phyloP scores from a whole-genome alignment of 1,284 basidiomycete species.

The Filobasidium uniguttulatum region DNA sequence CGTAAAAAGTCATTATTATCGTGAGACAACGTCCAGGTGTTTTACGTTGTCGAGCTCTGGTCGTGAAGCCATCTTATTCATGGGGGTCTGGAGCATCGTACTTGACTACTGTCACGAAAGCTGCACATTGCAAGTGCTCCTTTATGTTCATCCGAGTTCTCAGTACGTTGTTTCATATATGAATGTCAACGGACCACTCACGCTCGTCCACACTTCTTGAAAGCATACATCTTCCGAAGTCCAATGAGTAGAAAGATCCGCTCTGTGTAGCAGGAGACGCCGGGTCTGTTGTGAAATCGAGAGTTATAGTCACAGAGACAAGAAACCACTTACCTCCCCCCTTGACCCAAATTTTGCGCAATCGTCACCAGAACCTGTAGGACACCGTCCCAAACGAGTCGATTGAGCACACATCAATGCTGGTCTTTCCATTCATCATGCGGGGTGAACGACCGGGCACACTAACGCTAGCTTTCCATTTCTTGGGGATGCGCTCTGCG shows the following conservation, averaged over 20 bases:
- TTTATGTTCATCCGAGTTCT: no score
- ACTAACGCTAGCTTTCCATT: no score
- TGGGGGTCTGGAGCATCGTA: no score
- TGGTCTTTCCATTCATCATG: not conserved
- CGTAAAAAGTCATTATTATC: no score
- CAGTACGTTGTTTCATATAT: no score
- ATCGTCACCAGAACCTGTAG: constrained; percentile 6
- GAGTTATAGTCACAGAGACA: not conserved
- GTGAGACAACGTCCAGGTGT: no score
- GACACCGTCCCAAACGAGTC: not conserved
- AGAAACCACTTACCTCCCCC: constrained; percentile 2
- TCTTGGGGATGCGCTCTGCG: no score
- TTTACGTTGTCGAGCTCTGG: no score
- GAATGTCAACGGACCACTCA: no score
- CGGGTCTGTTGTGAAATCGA: not conserved
- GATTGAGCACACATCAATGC: not conserved
- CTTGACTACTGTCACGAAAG: no score
- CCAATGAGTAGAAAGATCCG: constrained; percentile 12
- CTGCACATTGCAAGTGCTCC: no score
- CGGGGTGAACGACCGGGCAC: not conserved
- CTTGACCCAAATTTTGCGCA: constrained; percentile 10
- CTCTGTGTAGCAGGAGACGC: not conserved
- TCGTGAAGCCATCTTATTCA: no score
- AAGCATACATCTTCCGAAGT: constrained; percentile 3
- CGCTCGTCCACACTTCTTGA: constrained; percentile 12